Evolutionary conservation across 805 yeast genomes (phyloP).

Genomic region (Starmera caribaea): DNA sequence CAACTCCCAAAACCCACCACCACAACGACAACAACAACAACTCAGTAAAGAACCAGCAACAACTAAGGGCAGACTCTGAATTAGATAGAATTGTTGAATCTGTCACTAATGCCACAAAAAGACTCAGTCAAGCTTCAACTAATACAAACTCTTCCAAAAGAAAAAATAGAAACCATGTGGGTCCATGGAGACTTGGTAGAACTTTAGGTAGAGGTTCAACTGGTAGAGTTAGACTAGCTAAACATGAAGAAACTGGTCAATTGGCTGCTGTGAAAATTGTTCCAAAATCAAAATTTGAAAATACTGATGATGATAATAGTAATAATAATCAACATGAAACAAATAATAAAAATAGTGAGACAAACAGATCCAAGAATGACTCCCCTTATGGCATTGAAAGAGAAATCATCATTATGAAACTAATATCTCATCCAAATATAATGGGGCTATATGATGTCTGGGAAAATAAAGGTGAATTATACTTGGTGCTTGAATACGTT

Average conservation of each 20-base stretch:
- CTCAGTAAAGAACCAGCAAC: not conserved
- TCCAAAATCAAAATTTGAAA: conserved; percentile 66
- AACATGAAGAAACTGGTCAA: conserved; percentile 74
- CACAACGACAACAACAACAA: conserved; percentile 1
- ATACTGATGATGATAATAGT: conserved; percentile 19
- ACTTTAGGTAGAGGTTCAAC: conserved; percentile 96
- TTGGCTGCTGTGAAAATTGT: conserved; percentile 96
- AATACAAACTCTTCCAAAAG: conserved; percentile 20
- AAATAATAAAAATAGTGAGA: conserved; percentile 21
- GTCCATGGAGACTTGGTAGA: conserved; percentile 95
- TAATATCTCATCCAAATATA: conserved; percentile 69
- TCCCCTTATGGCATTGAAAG: conserved; percentile 81
- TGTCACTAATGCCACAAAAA: conserved; percentile 21
- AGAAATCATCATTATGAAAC: conserved; percentile 78
- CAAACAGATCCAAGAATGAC: not conserved
- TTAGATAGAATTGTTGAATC: conserved; percentile 20
- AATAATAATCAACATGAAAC: conserved; percentile 42
- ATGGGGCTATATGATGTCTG: conserved; percentile 76
- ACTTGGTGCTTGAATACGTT: conserved; percentile 86
- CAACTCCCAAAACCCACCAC: conserved; percentile 7
- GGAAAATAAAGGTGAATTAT: conserved; percentile 77
- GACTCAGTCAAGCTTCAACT: conserved; percentile 19
- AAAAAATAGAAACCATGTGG: conserved; percentile 35
- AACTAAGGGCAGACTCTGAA: conserved; percentile 5
- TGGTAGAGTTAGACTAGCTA: conserved; percentile 89